These are phyloP conservation scores for Saitozyma podzolica DNA, from an alignment of 768 basidiomycete genomes.

Conservation along the genomic window DNA sequence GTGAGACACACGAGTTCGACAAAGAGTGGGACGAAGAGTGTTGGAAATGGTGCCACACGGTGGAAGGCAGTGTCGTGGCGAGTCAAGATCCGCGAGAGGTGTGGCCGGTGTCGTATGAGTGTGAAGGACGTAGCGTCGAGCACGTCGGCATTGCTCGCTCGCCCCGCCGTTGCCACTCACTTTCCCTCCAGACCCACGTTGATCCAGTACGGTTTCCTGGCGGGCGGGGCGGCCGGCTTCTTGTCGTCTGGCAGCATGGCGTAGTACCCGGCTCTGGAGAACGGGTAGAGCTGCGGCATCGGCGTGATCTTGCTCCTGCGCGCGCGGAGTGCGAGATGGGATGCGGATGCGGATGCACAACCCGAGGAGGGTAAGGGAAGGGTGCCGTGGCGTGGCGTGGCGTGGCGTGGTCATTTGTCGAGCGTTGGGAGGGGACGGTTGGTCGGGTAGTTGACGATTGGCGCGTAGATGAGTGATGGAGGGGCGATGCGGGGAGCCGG, in stretches of 20 bases:
- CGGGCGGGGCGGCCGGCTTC: constrained; percentile 2
- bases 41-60: background rate
- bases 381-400: background rate
- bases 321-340: background rate
- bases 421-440: background rate
- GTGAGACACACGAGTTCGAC: background rate
- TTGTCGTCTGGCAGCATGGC: constrained; percentile 21
- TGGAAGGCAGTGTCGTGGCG: background rate
- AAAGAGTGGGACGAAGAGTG: background rate
- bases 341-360: background rate
- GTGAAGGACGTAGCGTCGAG: background rate
- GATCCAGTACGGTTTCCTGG: constrained; percentile 11
- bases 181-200: constrained; percentile 4
- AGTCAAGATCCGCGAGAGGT: background rate
- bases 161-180: background rate
- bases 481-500: background rate
- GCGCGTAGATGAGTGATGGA: no score
- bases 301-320: constrained; percentile 35
- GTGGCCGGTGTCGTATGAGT: background rate
- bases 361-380: background rate
- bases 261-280: constrained; percentile 43
- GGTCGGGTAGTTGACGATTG: no score
- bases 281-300: constrained; percentile 39
- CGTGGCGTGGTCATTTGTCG: background rate
- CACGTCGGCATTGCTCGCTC: background rate